Evolutionary conservation across 805 yeast genomes (phyloP), one percentile per base, ranked within the genome.

Genomic region (Spathaspora hagerdaliae): DNA sequence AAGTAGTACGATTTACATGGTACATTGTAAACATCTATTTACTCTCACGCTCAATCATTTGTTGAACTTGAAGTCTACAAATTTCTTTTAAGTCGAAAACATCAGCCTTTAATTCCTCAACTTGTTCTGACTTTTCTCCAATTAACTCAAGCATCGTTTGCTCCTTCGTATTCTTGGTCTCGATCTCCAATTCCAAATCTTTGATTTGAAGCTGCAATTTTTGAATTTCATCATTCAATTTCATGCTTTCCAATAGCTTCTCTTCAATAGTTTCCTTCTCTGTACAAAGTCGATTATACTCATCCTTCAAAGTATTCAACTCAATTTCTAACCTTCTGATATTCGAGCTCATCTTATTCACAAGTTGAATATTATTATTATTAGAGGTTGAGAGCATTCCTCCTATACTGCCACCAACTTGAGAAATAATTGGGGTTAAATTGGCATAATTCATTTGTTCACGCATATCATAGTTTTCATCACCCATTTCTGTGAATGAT

Each of bases 91-190:
- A 73, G 64, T 94, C 99, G 5, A 73, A 76, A 13, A 94, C 92
- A 58, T 94, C 99, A 7, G 95, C 96, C 52, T 75, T 77, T 39
- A 94, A 73, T 63, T 94, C 99, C 45, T 82, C 86, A 5, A 87
- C 92, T 50, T 73, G 75, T 60, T 95, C 99, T 6, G 88, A 76
- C 60, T 90, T 90, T 59, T 91, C 97, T 6, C 96, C 96, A 12
- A 92, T 71, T 46, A 87, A 59, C 53, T 82, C 86, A 39, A 90
- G 65, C 41, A 87, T 77, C 6, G 84, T 78, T 45, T 75, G 73
- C 49, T 80, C 80, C 6, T 78, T 51, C 45, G 51, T 34, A 7
- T 63, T 56, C 43, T 67, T 65, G 15, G 61, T 56, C 13, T 69
- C 73, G 38, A 81, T 48, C 24, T 65, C 71, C 0, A 34, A 11